A percentile compares a stretch with the other conserved stretches of the same genome.
Evolutionary conservation across 208 protist genomes (phyloP).

Genomic region (Leishmania gerbilli): DNA sequence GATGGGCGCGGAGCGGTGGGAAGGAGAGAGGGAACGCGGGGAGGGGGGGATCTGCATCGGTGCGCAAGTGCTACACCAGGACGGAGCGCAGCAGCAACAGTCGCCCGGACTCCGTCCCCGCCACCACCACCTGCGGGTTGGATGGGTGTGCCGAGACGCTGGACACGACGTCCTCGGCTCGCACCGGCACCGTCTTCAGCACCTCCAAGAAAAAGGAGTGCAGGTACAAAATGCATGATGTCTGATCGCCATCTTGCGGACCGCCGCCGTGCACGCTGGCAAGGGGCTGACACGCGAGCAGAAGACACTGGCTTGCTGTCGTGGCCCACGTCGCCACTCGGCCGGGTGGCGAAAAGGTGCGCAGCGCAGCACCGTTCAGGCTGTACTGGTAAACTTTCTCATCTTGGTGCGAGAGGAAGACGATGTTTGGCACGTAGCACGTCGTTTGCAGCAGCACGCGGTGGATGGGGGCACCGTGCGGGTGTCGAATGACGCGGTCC

Average conservation of each 20-base stretch:
- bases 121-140: slow-evolving; percentile 72
- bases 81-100: slow-evolving; percentile 27
- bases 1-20: background rate
- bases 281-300: slow-evolving; percentile 50
- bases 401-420: slow-evolving; percentile 76
- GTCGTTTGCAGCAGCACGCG: slow-evolving; percentile 69
- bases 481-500: slow-evolving; percentile 78
- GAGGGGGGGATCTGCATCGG: background rate
- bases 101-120: slow-evolving; percentile 34
- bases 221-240: slow-evolving; percentile 54
- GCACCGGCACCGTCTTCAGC: slow-evolving; percentile 54
- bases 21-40: background rate
- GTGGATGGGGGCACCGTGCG: slow-evolving; percentile 61
- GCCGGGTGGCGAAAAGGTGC: slow-evolving; percentile 57
- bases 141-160: slow-evolving; percentile 60
- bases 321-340: slow-evolving; percentile 67
- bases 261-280: background rate
- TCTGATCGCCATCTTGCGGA: background rate
- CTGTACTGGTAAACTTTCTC: slow-evolving; percentile 79
- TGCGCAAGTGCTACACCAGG: background rate
- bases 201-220: slow-evolving; percentile 75
- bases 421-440: slow-evolving; percentile 87
- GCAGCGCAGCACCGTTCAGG: slow-evolving; percentile 77
- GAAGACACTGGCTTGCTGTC: slow-evolving; percentile 70
- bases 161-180: slow-evolving; percentile 28